Conservation (phyloP, 179 eudicot species). For the Dionaea muscipula region DNA sequence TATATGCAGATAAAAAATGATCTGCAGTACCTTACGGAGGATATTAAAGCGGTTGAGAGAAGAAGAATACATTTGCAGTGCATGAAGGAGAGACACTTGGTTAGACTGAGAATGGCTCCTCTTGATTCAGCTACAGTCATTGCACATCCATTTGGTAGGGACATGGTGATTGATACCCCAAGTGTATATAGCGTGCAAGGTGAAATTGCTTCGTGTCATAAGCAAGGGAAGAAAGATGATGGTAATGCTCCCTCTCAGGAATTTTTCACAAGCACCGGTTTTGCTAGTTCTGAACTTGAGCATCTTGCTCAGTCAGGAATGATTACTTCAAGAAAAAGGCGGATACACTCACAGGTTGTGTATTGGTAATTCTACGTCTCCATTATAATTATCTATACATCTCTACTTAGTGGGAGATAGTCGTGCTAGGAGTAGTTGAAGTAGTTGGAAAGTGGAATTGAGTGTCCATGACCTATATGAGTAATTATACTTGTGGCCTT, state of each 20-base stretch:
- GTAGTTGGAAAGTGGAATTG: no score
- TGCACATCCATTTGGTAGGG: constrained; percentile 26
- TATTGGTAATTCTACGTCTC: background rate
- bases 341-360: constrained; percentile 62
- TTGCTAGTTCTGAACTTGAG: constrained; percentile 31
- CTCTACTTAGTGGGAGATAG: no score
- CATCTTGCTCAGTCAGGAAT: constrained; percentile 40
- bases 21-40: constrained; percentile 67
- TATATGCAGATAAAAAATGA: constrained; percentile 53
- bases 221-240: constrained; percentile 21
- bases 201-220: constrained; percentile 21
- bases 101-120: constrained; percentile 32
- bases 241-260: constrained; percentile 22
- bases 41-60: constrained; percentile 50
- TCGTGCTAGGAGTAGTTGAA: no score
- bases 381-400: no score
- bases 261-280: constrained; percentile 24
- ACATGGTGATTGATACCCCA: constrained; percentile 19
- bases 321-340: constrained; percentile 49
- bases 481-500: no score
- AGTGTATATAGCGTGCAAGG: constrained; percentile 20
- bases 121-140: constrained; percentile 29
- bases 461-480: no score
- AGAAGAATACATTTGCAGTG: constrained; percentile 32
- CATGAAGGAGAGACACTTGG: constrained; percentile 30